Evolutionary conservation across 1,284 basidiomycete species (phyloP).

Genomic region (Heterobasidion annosum): DNA sequence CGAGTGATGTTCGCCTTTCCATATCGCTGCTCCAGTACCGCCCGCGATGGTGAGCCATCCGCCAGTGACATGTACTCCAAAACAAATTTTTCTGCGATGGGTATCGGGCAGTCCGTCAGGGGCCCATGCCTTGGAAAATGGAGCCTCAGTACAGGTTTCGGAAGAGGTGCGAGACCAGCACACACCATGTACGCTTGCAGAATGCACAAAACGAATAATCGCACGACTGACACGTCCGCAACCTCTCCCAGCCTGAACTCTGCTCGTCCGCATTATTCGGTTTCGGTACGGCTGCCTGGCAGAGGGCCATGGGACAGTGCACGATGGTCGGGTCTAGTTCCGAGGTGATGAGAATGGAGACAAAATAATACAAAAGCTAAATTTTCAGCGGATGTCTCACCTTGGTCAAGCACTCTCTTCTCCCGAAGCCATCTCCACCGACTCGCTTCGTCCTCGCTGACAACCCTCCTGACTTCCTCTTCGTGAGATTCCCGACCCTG

Average conservation of each 20-base stretch:
- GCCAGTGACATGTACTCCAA: conserved; percentile 49
- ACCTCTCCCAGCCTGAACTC: conserved; percentile 53
- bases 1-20: conserved; percentile 47
- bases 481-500: conserved; percentile 50
- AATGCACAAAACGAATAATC: conserved; percentile 66
- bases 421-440: conserved; percentile 69
- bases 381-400: conserved; percentile 23
- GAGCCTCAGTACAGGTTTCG: neutral
- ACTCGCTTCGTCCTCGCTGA: conserved; percentile 47
- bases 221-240: conserved; percentile 61
- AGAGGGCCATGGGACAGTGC: conserved; percentile 66
- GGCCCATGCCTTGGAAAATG: conserved; percentile 57
- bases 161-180: neutral
- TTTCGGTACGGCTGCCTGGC: conserved; percentile 59
- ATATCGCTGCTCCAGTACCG: conserved; percentile 48
- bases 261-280: conserved; percentile 31
- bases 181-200: conserved; percentile 65
- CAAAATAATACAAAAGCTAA: conserved; percentile 3
- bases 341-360: neutral
- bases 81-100: conserved; percentile 51
- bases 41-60: conserved; percentile 38
- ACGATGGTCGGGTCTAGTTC: conserved; percentile 61
- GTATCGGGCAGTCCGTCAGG: conserved; percentile 53
- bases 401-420: conserved; percentile 62
- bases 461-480: conserved; percentile 62